These are phyloP conservation scores for Plasmodium falciparum DNA, from an alignment of 169 alveolate genomes.

Conservation along the genomic window DNA sequence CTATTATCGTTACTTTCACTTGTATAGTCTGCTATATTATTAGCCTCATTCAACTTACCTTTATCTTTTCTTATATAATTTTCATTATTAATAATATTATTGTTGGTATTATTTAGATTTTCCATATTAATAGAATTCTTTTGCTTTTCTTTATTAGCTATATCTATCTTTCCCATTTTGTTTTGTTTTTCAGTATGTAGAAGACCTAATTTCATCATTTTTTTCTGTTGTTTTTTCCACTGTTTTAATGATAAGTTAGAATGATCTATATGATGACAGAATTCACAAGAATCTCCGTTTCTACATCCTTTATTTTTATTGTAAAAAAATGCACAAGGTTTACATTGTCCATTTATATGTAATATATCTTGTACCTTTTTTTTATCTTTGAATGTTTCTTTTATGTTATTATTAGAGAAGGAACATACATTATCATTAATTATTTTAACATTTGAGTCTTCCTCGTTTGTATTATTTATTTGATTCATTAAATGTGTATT, in stretches of 20 bases:
- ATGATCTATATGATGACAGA: slow-evolving; percentile 89
- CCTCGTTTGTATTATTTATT: background rate
- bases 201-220: slow-evolving; percentile 40
- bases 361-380: slow-evolving; percentile 57
- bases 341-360: slow-evolving; percentile 85
- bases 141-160: background rate
- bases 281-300: slow-evolving; percentile 84
- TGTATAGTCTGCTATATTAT: background rate
- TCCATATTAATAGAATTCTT: background rate
- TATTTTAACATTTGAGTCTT: background rate
- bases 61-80: background rate
- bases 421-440: background rate
- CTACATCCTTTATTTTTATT: slow-evolving; percentile 88
- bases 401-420: background rate
- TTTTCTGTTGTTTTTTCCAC: slow-evolving; percentile 88
- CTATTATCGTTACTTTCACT: background rate
- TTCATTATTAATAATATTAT: background rate
- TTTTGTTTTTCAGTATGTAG: slow-evolving; percentile 18
- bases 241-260: slow-evolving; percentile 82
- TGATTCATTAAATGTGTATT: background rate
- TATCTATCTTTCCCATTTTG: slow-evolving; percentile 11
- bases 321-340: slow-evolving; percentile 88
- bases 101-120: background rate
- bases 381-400: background rate
- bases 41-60: background rate